phyloP scores from a whole-genome alignment of 1,139 yeast species.

The Sugiyamaella sp. region DNA sequence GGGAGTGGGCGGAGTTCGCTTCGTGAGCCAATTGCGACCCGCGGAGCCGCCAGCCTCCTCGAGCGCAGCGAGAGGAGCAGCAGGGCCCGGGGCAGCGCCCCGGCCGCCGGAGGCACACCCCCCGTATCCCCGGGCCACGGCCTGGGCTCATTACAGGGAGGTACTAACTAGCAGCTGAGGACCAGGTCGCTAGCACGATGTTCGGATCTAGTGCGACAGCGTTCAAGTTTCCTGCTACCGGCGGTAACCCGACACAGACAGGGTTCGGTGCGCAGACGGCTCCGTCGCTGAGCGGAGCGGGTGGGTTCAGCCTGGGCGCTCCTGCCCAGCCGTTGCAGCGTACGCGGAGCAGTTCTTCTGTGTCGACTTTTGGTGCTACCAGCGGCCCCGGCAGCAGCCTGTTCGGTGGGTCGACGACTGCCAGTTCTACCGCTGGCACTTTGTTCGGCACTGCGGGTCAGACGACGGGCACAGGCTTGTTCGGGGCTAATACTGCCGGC shows the following conservation, averaged over 20 bases:
- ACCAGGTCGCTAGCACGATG: not conserved
- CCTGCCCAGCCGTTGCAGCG: constrained; percentile 20
- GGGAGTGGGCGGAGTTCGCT: no score
- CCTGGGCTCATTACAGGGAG: no score
- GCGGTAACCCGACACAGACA: not conserved
- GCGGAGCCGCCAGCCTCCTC: no score
- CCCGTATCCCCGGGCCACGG: no score
- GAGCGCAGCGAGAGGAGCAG: no score
- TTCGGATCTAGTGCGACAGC: constrained; percentile 11
- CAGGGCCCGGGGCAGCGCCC: no score
- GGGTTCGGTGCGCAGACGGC: not conserved
- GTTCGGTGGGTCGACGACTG: constrained; percentile 1
- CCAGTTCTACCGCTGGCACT: constrained; percentile 24
- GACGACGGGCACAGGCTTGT: no score
- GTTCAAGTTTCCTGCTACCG: constrained; percentile 10
- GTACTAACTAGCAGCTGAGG: not conserved
- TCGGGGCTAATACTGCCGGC: not conserved
- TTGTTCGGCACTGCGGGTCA: constrained; percentile 25
- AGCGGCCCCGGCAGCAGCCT: not conserved
- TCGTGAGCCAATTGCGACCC: no score
- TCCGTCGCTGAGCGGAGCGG: not conserved
- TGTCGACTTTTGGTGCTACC: constrained; percentile 2
- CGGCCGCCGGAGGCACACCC: no score
- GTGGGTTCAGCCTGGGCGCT: constrained; percentile 12
- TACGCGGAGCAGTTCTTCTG: constrained; percentile 11